phyloP scores from a whole-genome alignment of 192 early-diverging fungal species.

The Thamnidium elegans region DNA sequence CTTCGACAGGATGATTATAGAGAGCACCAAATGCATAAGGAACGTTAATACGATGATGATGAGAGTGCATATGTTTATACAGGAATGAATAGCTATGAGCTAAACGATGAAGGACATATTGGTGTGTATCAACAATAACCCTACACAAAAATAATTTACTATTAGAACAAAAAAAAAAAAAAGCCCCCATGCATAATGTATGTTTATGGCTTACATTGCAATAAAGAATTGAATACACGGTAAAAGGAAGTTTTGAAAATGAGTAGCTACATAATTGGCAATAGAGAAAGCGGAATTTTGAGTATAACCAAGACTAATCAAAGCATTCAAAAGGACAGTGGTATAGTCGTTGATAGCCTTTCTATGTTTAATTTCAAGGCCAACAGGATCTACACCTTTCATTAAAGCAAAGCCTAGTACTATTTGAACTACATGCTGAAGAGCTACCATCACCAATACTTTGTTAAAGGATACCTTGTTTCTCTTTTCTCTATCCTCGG shows the following conservation, averaged over 20 bases:
- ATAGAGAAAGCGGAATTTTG: background rate
- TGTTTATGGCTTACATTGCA: constrained; percentile 12
- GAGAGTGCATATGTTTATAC: constrained; percentile 73
- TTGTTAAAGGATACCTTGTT: constrained; percentile 67
- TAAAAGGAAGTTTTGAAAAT: background rate
- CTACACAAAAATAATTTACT: constrained; percentile 9
- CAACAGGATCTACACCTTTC: constrained; percentile 11
- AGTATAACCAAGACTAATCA: background rate
- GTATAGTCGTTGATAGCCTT: background rate
- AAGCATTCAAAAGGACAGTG: background rate
- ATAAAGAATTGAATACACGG: constrained; percentile 13
- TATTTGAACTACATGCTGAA: constrained; percentile 69
- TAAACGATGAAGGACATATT: constrained; percentile 72
- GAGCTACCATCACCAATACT: constrained; percentile 58
- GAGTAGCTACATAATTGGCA: background rate
- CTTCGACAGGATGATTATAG: constrained; percentile 84
- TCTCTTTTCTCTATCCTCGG: constrained; percentile 41
- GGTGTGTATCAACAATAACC: constrained; percentile 50
- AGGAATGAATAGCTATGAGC: constrained; percentile 64
- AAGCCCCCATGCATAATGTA: background rate
- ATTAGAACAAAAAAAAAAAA: constrained; percentile 5
- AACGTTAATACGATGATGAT: constrained; percentile 74
- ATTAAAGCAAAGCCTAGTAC: constrained; percentile 34
- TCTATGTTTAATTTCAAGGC: background rate
- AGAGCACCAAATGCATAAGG: constrained; percentile 80